phyloP scores from a whole-genome alignment of 306 rosid genomes.

The Quercus engelmannii region DNA sequence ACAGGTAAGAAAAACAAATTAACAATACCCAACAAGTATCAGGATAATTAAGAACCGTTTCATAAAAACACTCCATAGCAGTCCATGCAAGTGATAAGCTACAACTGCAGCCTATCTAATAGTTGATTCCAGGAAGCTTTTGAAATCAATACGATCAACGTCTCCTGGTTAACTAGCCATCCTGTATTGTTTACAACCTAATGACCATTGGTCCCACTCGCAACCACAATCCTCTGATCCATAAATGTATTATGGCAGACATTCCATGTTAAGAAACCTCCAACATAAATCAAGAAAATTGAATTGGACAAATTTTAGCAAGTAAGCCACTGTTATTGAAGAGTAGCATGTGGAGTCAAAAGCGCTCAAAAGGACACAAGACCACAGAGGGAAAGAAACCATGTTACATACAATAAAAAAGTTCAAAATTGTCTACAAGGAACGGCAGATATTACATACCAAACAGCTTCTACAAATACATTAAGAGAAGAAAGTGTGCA shows the following conservation, averaged over 20 bases:
- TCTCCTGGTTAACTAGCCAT: background rate
- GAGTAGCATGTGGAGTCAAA: constrained; percentile 5
- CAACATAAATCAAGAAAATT: constrained; percentile 23
- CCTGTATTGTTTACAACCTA: background rate
- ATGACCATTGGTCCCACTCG: background rate
- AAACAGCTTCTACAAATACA: background rate
- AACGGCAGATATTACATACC: background rate
- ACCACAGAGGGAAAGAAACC: constrained; percentile 18
- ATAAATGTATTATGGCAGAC: background rate
- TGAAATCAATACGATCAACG: background rate
- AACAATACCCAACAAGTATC: background rate
- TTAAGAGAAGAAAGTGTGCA: background rate
- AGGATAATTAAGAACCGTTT: background rate
- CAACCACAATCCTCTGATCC: background rate
- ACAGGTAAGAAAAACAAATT: background rate
- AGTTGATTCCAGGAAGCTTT: background rate
- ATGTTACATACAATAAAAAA: constrained; percentile 17
- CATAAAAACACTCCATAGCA: background rate
- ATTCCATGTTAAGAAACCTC: constrained; percentile 6
- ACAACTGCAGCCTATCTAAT: background rate
- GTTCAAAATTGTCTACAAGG: constrained; percentile 1
- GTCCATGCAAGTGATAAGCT: background rate
- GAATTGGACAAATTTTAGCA: constrained; percentile 17
- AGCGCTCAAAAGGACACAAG: background rate
- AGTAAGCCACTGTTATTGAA: constrained; percentile 17